Evolutionary conservation across 2,329 filamentous ascomycete species (phyloP).

Genomic region (Penicillium sp.): DNA sequence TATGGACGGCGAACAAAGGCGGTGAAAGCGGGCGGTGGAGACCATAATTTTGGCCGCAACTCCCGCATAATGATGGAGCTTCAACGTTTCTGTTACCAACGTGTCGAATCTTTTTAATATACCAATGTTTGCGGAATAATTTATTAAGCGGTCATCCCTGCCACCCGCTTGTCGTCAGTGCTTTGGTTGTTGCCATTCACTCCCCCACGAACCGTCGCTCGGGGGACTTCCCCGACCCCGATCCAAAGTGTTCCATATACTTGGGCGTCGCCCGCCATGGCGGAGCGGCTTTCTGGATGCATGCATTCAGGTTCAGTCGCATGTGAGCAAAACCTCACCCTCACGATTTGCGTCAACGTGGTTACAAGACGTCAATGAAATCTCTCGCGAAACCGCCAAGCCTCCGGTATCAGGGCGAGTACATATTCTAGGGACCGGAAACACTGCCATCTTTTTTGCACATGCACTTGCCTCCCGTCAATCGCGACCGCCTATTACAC

Average conservation of each 20-base stretch:
- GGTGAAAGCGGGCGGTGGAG: conserved; percentile 18
- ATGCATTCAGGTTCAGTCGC: conserved; percentile 8
- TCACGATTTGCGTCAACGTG: conserved; percentile 25
- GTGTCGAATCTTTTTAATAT: too few species aligned
- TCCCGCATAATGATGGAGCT: too few species aligned
- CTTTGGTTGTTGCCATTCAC: not conserved
- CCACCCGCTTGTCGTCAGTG: too few species aligned
- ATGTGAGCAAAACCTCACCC: not conserved
- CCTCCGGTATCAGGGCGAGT: conserved; percentile 48
- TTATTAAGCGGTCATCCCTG: too few species aligned
- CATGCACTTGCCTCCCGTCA: conserved; percentile 59
- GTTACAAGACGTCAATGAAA: conserved; percentile 25
- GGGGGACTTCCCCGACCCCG: conserved; percentile 15
- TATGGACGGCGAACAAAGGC: conserved; percentile 18
- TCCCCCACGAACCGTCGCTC: conserved; percentile 4
- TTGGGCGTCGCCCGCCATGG: conserved; percentile 30
- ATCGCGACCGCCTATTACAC: conserved; percentile 65
- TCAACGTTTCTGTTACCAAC: too few species aligned
- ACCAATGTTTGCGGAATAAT: too few species aligned
- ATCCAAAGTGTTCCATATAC: conserved; percentile 36
- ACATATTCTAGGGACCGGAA: conserved; percentile 73
- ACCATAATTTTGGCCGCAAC: conserved; percentile 4
- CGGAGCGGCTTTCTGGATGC: conserved; percentile 23
- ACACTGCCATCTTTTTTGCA: conserved; percentile 73
- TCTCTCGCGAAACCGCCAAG: conserved; percentile 15